These are phyloP conservation scores for Endoconidiophora laricicola DNA, from an alignment of 2,329 filamentous ascomycete genomes.

Conservation along the genomic window DNA sequence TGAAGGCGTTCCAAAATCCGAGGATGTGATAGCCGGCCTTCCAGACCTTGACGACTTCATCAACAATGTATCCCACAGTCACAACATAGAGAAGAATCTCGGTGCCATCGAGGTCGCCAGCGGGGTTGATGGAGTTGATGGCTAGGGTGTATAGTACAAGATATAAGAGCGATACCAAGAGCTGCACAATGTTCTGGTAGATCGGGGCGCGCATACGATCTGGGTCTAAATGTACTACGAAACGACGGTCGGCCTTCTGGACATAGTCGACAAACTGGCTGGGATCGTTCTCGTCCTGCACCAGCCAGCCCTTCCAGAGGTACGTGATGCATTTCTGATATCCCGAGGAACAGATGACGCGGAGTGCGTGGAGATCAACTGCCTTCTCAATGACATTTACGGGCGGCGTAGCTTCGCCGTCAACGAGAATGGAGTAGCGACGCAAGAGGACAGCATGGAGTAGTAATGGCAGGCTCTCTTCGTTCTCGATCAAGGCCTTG, in stretches of 20 bases:
- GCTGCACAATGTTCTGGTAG: constrained; percentile 83
- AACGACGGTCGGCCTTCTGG: constrained; percentile 60
- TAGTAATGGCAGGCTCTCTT: constrained; percentile 64
- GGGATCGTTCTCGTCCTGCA: constrained; percentile 88
- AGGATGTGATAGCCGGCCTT: constrained; percentile 87
- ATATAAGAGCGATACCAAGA: constrained; percentile 70
- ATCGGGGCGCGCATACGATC: constrained; percentile 84
- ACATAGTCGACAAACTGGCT: constrained; percentile 80
- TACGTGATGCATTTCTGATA: constrained; percentile 92
- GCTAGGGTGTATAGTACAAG: constrained; percentile 73
- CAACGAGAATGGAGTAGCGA: constrained; percentile 66
- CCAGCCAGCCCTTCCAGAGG: constrained; percentile 88
- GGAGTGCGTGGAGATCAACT: constrained; percentile 78
- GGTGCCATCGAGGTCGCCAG: constrained; percentile 66
- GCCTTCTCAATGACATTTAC: constrained; percentile 86
- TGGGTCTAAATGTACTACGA: constrained; percentile 73
- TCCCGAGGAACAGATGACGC: constrained; percentile 77
- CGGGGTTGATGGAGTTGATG: constrained; percentile 84
- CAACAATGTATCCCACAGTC: constrained; percentile 76
- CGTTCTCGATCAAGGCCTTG: constrained; percentile 64
- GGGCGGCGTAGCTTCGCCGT: constrained; percentile 54
- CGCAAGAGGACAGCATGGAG: constrained; percentile 70
- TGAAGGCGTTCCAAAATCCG: constrained; percentile 96
- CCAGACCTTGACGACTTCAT: constrained; percentile 78
- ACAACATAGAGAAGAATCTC: constrained; percentile 81